These are phyloP conservation scores for Petasospora rhodanensis DNA, from an alignment of 1,139 yeast genomes.

Conservation along the genomic window DNA sequence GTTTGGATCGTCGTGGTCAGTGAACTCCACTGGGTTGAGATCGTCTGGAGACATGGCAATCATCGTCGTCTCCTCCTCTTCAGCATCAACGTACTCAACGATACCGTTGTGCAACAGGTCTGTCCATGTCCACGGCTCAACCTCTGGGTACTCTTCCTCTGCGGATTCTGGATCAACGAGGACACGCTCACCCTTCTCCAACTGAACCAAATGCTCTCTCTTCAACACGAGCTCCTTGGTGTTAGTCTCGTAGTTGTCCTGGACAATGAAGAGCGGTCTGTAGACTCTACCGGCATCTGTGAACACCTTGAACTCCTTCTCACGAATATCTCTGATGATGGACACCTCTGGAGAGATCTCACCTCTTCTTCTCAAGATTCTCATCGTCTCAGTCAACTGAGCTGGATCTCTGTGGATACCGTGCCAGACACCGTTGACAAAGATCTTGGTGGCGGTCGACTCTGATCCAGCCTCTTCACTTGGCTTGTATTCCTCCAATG, in stretches of 20 bases:
- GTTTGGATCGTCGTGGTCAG: conserved; percentile 58
- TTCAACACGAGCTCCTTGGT: conserved; percentile 74
- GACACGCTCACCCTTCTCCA: conserved; percentile 62
- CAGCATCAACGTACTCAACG: conserved; percentile 94
- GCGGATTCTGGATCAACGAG: no score
- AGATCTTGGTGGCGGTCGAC: conserved; percentile 90
- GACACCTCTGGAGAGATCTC: conserved; percentile 96
- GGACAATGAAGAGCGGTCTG: conserved; percentile 90
- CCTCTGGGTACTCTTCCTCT: no score
- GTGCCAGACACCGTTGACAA: conserved; percentile 98
- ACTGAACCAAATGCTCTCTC: conserved; percentile 75
- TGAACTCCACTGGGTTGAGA: conserved; percentile 58
- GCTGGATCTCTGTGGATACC: conserved; percentile 98
- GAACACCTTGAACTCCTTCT: conserved; percentile 89
- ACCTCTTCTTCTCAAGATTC: conserved; percentile 89
- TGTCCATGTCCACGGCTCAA: conserved; percentile 76
- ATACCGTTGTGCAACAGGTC: conserved; percentile 69
- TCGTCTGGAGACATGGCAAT: conserved; percentile 99
- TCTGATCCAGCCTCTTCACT: conserved; percentile 87
- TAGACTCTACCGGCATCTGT: conserved; percentile 99
- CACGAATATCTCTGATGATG: conserved; percentile 93
- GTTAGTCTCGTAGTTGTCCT: conserved; percentile 63
- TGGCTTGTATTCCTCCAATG: conserved; percentile 92
- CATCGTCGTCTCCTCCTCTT: conserved; percentile 97
- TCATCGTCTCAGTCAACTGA: conserved; percentile 82